Base-by-base conservation (phyloP, 306 rosid species). In the Dryas drummondii region DNA sequence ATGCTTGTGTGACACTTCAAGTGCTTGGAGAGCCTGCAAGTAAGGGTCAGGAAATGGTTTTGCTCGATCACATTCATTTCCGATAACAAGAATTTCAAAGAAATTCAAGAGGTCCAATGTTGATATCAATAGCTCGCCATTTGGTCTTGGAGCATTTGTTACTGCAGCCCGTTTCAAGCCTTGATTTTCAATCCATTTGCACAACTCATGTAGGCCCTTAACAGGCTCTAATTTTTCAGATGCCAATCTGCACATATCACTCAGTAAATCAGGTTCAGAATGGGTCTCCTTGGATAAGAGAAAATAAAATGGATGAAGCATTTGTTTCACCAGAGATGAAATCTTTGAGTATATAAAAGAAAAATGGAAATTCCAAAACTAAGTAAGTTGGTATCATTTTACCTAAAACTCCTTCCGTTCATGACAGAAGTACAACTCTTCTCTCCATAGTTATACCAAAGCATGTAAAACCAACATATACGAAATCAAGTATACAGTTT, bases 21-120 rank as follows among this genome's bases (percentile, higher is more conserved):
- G 89, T 72, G 58, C 76, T 80, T 71, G 79, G 26, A 80, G 89
- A 62, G 85, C 82, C 19, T 69, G 80, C 79, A 83, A 63, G 75
- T 86, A 83, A 42, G 87, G 85, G 64, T 86, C 87, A n/a, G 87
- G 89, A 45, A 77, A 80, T 22, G 85, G 82, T 61, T 86, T 86
- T 51, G 81, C 75, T 58, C 83, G 68, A 3, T 83, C 78, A 49
- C 87, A 86, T 72, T 86, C 89, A 10, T 66, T 60, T 32, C 83
- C 87, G 42, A 86, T 53, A 42, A 80, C 74, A n/a, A 86, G 64
- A 26, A 49, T 16, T 54, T 81, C 59, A 71, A 86, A 86, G 76
- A 81, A 86, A 52, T 73, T 60, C 2, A 67, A 37, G n/a, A 86
- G 86, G 19, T 83, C 56, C 50, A 83, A n/a, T 37, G 15, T 73